These are phyloP conservation scores for Zygotorulaspora chibaensis DNA, from an alignment of 805 yeast species.

Conservation along the genomic window DNA sequence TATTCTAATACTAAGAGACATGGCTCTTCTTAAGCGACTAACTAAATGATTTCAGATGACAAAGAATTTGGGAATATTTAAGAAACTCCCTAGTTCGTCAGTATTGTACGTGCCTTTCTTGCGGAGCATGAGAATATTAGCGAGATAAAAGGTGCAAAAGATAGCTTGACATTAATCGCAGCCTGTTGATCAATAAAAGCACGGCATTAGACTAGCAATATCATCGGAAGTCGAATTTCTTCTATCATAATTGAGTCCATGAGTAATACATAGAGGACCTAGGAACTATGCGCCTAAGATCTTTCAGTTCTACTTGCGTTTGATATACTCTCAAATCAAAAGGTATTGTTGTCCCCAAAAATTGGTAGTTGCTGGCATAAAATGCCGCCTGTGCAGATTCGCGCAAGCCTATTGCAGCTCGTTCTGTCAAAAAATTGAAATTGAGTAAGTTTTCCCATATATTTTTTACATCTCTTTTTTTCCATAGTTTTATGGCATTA, in stretches of 20 bases:
- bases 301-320: constrained; percentile 49
- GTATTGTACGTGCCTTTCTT: too few species aligned
- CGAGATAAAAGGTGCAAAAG: too few species aligned
- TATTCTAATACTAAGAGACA: too few species aligned
- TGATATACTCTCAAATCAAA: constrained; percentile 48
- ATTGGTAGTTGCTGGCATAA: constrained; percentile 39
- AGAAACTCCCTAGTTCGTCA: too few species aligned
- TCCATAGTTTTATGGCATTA: constrained; percentile 50
- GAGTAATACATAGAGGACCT: constrained; percentile 30
- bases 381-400: constrained; percentile 39
- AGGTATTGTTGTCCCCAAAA: constrained; percentile 34
- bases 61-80: too few species aligned
- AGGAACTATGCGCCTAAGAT: constrained; percentile 38
- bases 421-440: constrained; percentile 50
- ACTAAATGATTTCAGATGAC: too few species aligned
- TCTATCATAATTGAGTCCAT: constrained; percentile 32
- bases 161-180: too few species aligned
- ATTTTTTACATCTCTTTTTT: constrained; percentile 53
- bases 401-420: constrained; percentile 40
- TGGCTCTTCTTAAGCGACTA: too few species aligned
- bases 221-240: too few species aligned
- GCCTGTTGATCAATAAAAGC: too few species aligned
- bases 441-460: constrained; percentile 71
- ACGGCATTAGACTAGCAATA: too few species aligned
- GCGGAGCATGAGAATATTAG: too few species aligned